Percentiles rank a stretch among this genome's conserved stretches.
Evolutionary conservation across 2,329 filamentous ascomycete genomes (phyloP).

Genomic region (Fusarium dimerum): DNA sequence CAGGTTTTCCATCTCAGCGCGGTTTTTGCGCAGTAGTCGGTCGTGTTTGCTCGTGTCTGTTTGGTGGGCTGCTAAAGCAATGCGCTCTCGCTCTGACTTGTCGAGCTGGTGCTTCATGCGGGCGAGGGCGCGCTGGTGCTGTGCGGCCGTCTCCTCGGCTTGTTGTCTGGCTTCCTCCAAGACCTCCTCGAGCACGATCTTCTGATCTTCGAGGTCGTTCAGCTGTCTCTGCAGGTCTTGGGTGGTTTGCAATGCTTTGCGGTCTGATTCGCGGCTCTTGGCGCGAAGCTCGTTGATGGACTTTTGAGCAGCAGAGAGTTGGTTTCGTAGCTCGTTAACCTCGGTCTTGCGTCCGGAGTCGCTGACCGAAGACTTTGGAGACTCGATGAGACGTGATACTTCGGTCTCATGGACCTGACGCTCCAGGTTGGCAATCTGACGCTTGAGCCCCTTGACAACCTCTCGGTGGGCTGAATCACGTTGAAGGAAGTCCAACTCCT

Average conservation of each 20-base stretch:
- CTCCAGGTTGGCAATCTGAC: slow-evolving; percentile 67
- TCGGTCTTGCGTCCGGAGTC: slow-evolving; percentile 59
- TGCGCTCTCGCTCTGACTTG: slow-evolving; percentile 51
- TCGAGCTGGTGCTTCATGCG: slow-evolving; percentile 52
- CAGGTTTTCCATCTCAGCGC: slow-evolving; percentile 67
- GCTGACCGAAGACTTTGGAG: slow-evolving; percentile 48
- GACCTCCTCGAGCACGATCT: slow-evolving; percentile 58
- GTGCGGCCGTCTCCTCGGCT: slow-evolving; percentile 47
- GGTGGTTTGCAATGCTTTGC: slow-evolving; percentile 41
- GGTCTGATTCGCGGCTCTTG: slow-evolving; percentile 53
- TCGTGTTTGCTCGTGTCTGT: slow-evolving; percentile 53
- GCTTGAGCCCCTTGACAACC: slow-evolving; percentile 62
- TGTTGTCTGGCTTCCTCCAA: slow-evolving; percentile 56
- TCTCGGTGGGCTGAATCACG: slow-evolving; percentile 67
- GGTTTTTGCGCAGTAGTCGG: slow-evolving; percentile 61
- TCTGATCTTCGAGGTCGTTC: slow-evolving; percentile 60
- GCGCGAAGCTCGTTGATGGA: slow-evolving; percentile 56
- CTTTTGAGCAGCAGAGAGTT: slow-evolving; percentile 61
- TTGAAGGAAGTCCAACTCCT: slow-evolving; percentile 64
- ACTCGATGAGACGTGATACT: slow-evolving; percentile 49
- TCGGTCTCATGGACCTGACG: slow-evolving; percentile 66
- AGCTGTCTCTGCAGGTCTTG: slow-evolving; percentile 56
- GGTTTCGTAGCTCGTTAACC: slow-evolving; percentile 57
- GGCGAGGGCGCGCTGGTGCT: slow-evolving; percentile 45
- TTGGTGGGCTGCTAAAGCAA: slow-evolving; percentile 33